phyloP scores from a whole-genome alignment of 2,329 filamentous ascomycete species.

The Mariannaea elegans region DNA sequence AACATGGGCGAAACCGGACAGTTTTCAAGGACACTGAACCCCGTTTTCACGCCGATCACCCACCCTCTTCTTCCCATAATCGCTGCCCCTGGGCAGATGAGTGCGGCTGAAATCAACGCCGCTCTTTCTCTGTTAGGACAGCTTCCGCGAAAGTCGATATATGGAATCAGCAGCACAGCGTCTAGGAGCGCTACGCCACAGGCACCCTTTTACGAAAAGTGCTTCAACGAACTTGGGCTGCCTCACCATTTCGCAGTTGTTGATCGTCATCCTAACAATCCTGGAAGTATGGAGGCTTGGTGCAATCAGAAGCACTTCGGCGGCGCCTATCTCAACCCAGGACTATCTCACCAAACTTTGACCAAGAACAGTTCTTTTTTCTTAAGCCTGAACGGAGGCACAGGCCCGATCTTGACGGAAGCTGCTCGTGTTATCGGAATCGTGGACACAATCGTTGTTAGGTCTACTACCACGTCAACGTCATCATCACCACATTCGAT shows the following conservation, averaged over 20 bases:
- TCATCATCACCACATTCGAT: slow-evolving; percentile 58
- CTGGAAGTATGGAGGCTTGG: slow-evolving; percentile 74
- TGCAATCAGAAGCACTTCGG: slow-evolving; percentile 80
- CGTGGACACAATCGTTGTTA: slow-evolving; percentile 81
- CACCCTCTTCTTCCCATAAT: slow-evolving; percentile 86
- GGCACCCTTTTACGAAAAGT: slow-evolving; percentile 87
- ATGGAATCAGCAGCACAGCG: slow-evolving; percentile 77
- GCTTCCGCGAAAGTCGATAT: slow-evolving; percentile 80
- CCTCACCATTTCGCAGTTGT: slow-evolving; percentile 82
- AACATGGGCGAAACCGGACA: slow-evolving; percentile 91
- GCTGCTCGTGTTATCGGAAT: slow-evolving; percentile 82
- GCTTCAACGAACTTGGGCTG: slow-evolving; percentile 84
- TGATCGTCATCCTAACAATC: slow-evolving; percentile 72
- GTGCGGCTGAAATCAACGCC: slow-evolving; percentile 84
- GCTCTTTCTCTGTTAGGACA: slow-evolving; percentile 82
- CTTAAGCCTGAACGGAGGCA: slow-evolving; percentile 57
- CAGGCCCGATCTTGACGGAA: slow-evolving; percentile 71
- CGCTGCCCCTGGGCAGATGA: slow-evolving; percentile 86
- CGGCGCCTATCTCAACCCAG: slow-evolving; percentile 82
- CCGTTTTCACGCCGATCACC: slow-evolving; percentile 87
- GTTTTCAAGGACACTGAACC: slow-evolving; percentile 83
- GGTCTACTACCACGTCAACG: slow-evolving; percentile 52
- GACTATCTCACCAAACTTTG: slow-evolving; percentile 68
- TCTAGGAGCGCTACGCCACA: slow-evolving; percentile 73
- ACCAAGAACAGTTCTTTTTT: slow-evolving; percentile 65